These are phyloP conservation scores for Clavispora fructus DNA, from an alignment of 805 yeast species.

Conservation along the genomic window DNA sequence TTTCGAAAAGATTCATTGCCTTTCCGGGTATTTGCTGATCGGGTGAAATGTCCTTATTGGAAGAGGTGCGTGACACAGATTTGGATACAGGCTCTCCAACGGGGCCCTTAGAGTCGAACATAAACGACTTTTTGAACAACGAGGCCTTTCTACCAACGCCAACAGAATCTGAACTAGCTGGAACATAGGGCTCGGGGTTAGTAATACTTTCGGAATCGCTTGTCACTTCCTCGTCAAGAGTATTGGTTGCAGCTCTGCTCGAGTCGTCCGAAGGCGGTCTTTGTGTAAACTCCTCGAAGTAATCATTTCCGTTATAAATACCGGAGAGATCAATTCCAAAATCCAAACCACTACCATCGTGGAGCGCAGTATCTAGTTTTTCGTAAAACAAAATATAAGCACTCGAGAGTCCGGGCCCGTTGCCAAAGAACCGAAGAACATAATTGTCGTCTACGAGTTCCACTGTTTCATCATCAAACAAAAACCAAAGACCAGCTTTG, in stretches of 20 bases:
- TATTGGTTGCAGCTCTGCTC: constrained; percentile 5
- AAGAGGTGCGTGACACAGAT: constrained; percentile 10
- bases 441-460: constrained; percentile 80
- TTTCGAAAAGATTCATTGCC: constrained; percentile 15
- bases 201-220: neutral
- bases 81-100: constrained; percentile 3
- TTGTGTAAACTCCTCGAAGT: constrained; percentile 13
- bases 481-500: constrained; percentile 74
- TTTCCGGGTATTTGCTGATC: neutral
- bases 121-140: constrained; percentile 29
- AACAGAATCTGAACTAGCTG: neutral
- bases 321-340: constrained; percentile 67
- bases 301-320: constrained; percentile 54
- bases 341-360: constrained; percentile 20
- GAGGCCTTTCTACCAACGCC: constrained; percentile 10
- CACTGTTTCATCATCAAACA: constrained; percentile 94
- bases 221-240: constrained; percentile 5
- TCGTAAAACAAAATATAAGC: constrained; percentile 87
- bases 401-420: constrained; percentile 79
- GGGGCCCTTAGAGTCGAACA: constrained; percentile 18
- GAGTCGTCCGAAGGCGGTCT: constrained; percentile 4
- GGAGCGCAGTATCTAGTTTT: constrained; percentile 36
- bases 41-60: constrained; percentile 1
- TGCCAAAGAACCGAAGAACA: constrained; percentile 84
- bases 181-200: neutral